These are phyloP conservation scores for Cladophialophora exuberans DNA, from an alignment of 2,329 filamentous ascomycete species.

Conservation along the genomic window DNA sequence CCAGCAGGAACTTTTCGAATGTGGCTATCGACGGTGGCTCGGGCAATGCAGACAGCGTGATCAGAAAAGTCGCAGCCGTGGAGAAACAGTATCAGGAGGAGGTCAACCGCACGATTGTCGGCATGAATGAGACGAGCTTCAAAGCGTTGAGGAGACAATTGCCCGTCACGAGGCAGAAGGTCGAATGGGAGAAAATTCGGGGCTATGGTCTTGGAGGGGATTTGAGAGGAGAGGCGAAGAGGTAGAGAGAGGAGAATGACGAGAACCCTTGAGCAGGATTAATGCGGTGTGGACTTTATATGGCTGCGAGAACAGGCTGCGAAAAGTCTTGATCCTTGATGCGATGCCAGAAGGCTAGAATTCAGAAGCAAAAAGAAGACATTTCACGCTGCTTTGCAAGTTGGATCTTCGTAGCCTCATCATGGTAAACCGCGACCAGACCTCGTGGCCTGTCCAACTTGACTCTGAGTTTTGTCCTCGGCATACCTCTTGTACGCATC, in stretches of 20 bases:
- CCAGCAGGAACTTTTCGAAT: slow-evolving; percentile 63
- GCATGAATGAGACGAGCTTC: slow-evolving; percentile 90
- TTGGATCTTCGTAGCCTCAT: slow-evolving; percentile 5
- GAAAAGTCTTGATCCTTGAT: slow-evolving; percentile 25
- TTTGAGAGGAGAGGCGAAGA: slow-evolving; percentile 27
- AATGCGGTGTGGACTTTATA: too few relatives aligned
- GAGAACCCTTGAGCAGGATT: too few relatives aligned
- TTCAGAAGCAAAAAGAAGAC: neutral
- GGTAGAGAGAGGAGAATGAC: neutral
- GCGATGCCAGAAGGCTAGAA: too few relatives aligned
- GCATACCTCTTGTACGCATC: slow-evolving; percentile 70
- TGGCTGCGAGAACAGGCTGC: too few relatives aligned
- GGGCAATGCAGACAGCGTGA: slow-evolving; percentile 63
- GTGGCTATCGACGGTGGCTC: slow-evolving; percentile 47
- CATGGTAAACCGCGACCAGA: slow-evolving; percentile 65
- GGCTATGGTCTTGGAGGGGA: slow-evolving; percentile 75
- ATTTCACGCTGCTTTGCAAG: neutral
- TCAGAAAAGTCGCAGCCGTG: slow-evolving; percentile 73
- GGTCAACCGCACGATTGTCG: slow-evolving; percentile 85
- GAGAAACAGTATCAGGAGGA: slow-evolving; percentile 98
- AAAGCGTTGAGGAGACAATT: slow-evolving; percentile 90
- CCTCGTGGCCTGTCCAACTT: slow-evolving; percentile 65
- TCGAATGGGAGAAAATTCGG: slow-evolving; percentile 98
- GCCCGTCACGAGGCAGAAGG: slow-evolving; percentile 96
- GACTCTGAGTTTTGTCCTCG: slow-evolving; percentile 65